Evolutionary conservation across 371 early-diverging fungal genomes (phyloP), one percentile per base, ranked within the genome.

Genomic region (Circinella umbellata): DNA sequence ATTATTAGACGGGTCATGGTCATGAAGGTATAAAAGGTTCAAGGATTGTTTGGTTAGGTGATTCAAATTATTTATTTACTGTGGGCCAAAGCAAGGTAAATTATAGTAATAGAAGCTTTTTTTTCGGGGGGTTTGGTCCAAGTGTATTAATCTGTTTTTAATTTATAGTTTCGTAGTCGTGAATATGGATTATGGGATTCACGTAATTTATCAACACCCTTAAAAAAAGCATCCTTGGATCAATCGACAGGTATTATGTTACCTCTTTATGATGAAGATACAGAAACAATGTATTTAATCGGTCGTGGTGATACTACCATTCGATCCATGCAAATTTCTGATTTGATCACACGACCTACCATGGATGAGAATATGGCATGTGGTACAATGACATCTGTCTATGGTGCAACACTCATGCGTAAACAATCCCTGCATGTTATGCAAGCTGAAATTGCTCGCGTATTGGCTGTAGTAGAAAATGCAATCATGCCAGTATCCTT

Each of bases 191-290:
- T 95, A 18, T 95, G 93, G 93, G 94, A 92, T 68, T 72, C 78
- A 13, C 83, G 91, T 49, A 81, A 89, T n/a, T 71, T 92, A 49
- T 64, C 73, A 18, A 76, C 74, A 27, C 88, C 94, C 1, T 46
- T 93, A 48, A 79, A 78, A 4, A 70, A 83, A 38, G 76, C 77
- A 17, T 75, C 77, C 15, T 64, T 94, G 66, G 92, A 91, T 63
- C 79, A 87, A 0, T 89, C 90, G 3, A 84, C 90, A 2, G 91
- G 93, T 9, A 63, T 88, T 4, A 72, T 92, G 38, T 69, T 88
- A 7, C 93, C 94, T 0, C 73, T 93, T 15, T 93, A 87, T 68
- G 96, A 95, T 69, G 83, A 86, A 51, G 96, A 95, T 66, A 93
- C 94, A 0, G 86, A 84, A 15, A 84, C 92, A 11, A 70, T 93